Evolutionary conservation across 768 basidiomycete genomes (phyloP), one percentile per base, ranked within the genome.

Genomic region (Agaricus bisporus): DNA sequence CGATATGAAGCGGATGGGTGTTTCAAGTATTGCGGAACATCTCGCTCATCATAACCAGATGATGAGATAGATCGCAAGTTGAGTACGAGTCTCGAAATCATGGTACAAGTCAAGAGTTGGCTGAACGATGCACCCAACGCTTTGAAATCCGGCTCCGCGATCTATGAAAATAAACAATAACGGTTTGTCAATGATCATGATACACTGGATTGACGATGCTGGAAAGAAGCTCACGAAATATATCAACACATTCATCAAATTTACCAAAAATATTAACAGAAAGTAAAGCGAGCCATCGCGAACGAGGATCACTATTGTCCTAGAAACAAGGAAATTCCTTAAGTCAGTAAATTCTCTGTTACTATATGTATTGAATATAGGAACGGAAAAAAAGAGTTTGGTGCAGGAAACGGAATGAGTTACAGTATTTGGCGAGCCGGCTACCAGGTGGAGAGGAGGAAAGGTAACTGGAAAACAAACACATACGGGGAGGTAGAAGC

Each of bases 121-220:
- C 64, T 64, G 58, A 68, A 67, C 0, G 65, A 66, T 10, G 67
- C 66, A 10, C 66, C 67, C 37, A 66, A 60, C 1, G 64, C 64
- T 52, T 67, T 67, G 4, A 68, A 49, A 48, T 66, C 66, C 7
- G 51, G 44, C 10, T 41, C 45, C n/a, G 62, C 64, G 26, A 60
- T 28, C 65, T 66, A n/a, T 20, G 15, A 10, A 29, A 14, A 32
- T 25, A 22, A 4, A 22, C 1, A 22, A 22, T 28, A 47, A 26
- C 8, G n/a, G 11, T 7, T 11, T 5, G 28, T 39, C 22, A 15
- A 32, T 35, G 12, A 22, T 22, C 22, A 22, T 22, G 22, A 22
- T 22, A 22, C 22, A 22, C 22, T 22, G 22, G 4, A 22, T 22
- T 22, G 22, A 22, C 22, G 22, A 22, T 22, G 22, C 22, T 22